Percentiles rank a stretch among this genome's conserved stretches.
Conservation (phyloP, 2,329 filamentous ascomycete species). For the Aureobasidium lini region DNA sequence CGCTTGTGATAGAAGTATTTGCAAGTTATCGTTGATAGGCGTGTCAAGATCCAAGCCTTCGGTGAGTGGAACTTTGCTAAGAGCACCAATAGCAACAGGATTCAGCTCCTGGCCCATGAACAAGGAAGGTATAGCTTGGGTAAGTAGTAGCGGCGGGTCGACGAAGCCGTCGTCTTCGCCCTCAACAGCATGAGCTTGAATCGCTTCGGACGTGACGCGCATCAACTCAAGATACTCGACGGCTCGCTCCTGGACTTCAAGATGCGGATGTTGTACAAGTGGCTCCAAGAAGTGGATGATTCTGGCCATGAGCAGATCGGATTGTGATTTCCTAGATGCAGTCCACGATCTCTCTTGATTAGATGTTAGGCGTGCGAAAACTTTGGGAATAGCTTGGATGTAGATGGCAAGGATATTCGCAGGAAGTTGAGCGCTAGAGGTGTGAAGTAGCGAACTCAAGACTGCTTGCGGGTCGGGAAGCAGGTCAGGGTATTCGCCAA, state of each 20-base stretch:
- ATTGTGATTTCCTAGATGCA: slow-evolving; percentile 62
- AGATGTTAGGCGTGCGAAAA: slow-evolving; percentile 67
- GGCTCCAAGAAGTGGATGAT: slow-evolving; percentile 77
- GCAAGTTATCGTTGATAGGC: slow-evolving; percentile 71
- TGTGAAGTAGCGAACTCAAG: slow-evolving; percentile 67
- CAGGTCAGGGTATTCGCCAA: slow-evolving; percentile 77
- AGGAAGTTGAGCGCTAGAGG: slow-evolving; percentile 48
- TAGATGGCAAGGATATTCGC: slow-evolving; percentile 68
- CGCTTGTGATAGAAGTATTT: slow-evolving; percentile 52
- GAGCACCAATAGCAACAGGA: slow-evolving; percentile 75
- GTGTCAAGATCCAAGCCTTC: slow-evolving; percentile 69
- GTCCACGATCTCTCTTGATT: slow-evolving; percentile 63
- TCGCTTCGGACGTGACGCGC: slow-evolving; percentile 77
- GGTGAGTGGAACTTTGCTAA: slow-evolving; percentile 77
- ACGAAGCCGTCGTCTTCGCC: slow-evolving; percentile 58
- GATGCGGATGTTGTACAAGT: slow-evolving; percentile 69
- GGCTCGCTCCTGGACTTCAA: slow-evolving; percentile 91
- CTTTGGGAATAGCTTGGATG: slow-evolving; percentile 77
- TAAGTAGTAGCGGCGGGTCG: slow-evolving; percentile 75
- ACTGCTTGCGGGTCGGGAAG: slow-evolving; percentile 63
- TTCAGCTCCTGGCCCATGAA: slow-evolving; percentile 86
- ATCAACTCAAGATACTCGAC: slow-evolving; percentile 89
- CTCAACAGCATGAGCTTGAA: slow-evolving; percentile 54
- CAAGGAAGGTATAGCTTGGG: slow-evolving; percentile 80
- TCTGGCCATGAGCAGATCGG: slow-evolving; percentile 70